These are phyloP conservation scores for Chaetomium strumarium DNA, from an alignment of 2,329 filamentous ascomycete genomes.

Conservation along the genomic window DNA sequence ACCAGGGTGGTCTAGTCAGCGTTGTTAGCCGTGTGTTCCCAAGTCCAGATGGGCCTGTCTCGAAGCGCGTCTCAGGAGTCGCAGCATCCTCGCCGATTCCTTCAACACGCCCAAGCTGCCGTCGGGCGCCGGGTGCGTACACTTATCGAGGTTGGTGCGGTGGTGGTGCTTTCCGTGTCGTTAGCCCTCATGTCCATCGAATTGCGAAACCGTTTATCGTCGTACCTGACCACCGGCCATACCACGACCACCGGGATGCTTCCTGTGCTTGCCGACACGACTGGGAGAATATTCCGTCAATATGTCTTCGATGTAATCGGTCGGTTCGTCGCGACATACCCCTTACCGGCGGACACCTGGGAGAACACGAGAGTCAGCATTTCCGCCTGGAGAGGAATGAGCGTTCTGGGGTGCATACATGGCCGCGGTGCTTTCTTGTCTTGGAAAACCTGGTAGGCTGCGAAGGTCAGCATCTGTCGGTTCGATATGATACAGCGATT, in stretches of 20 bases:
- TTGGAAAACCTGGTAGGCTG: constrained; percentile 67
- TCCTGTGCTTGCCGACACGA: constrained; percentile 98
- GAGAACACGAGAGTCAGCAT: constrained; percentile 31
- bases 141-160: constrained; percentile 78
- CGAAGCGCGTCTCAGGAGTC: constrained; percentile 5
- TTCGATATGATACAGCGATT: constrained; percentile 7
- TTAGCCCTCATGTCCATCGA: constrained; percentile 19
- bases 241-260: constrained; percentile 78
- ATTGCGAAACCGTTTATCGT: constrained; percentile 4
- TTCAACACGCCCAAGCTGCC: constrained; percentile 10
- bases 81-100: background rate
- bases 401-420: constrained; percentile 33
- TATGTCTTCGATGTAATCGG: constrained; percentile 16
- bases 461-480: constrained; percentile 20
- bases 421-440: constrained; percentile 67
- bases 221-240: constrained; percentile 81
- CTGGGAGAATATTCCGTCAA: constrained; percentile 21
- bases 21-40: constrained; percentile 42
- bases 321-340: constrained; percentile 34
- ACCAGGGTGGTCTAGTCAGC: constrained; percentile 78
- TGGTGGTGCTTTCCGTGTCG: constrained; percentile 66
- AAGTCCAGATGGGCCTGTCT: constrained; percentile 60
- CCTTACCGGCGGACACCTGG: constrained; percentile 96
- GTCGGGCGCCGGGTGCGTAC: constrained; percentile 45
- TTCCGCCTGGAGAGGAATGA: constrained; percentile 7